Evolutionary conservation across 148 eudicot genomes (phyloP), one percentile per base, ranked within the genome.

Genomic region (Cornus florida): DNA sequence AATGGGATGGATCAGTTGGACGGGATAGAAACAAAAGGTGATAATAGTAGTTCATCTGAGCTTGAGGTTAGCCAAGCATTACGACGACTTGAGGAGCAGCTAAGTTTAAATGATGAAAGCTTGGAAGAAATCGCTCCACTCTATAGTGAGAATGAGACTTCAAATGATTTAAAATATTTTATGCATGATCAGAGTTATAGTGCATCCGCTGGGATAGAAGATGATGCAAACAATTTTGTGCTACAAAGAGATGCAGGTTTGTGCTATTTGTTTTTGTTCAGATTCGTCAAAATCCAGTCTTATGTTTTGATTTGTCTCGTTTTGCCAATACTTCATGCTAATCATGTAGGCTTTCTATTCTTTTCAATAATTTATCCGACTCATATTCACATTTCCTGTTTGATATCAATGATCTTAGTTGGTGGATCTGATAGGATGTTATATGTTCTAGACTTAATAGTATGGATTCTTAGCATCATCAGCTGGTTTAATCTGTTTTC

Each of bases 51-150:
- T 82, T 81, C 88, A 64, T 65, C 95, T 65, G 87, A 81, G 48
- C 81, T 65, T 77, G 88, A 85, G 28, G 87, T 93, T 75, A 86
- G 67, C 86, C 92, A 91, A 83, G 97, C 97, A 75, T 72, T 94
- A 70, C 83, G 89, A 82, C 86, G 87, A 83, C 90, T 96, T 72
- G 88, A 94, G 86, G 82, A 76, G 85, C 97, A 93, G 84, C 82
- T 96, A 77, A 93, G 98, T 81, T 88, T 96, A 79, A 87, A 92
- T 77, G 98, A 94, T 83, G 92, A 93, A 62, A 87, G 73, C 77
- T n/a, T 89, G 38, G 82, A 87, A 78, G 88, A 86, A 39, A 74
- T 83, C 77, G 75, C 79, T 68, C 79, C 91, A 20, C 67, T 84
- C 77, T 80, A 80, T 82, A 69, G 73, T 75, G 88, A 81, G 78